Conservation (phyloP, 129 eudicot species). For the Daucus carota region DH1_v3.0 NC_030387.2:36797501-36798000, state of each 20-base stretch:
- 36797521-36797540: neutral
- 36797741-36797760: neutral
- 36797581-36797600: neutral
- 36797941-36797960: neutral
- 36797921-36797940: neutral
- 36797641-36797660: constrained; percentile 3
- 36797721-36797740: too few species aligned
- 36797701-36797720: too few species aligned
- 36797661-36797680: constrained; percentile 8
- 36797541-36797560: neutral
- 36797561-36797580: neutral
- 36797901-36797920: neutral
- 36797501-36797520: constrained; percentile 7
- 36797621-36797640: constrained; percentile 10
- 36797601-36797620: constrained; percentile 4
- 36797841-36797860: constrained; percentile 6
- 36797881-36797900: constrained; percentile 1
- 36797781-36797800: constrained; percentile 10
- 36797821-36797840: neutral
- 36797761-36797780: neutral
- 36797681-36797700: neutral
- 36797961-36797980: neutral
- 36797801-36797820: neutral
- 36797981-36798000: neutral
- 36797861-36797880: constrained; percentile 1